Percentiles rank a stretch among this genome's conserved stretches.
Evolutionary conservation across 1,284 basidiomycete species (phyloP).

Genomic region (Amylostereum chailletii): DNA sequence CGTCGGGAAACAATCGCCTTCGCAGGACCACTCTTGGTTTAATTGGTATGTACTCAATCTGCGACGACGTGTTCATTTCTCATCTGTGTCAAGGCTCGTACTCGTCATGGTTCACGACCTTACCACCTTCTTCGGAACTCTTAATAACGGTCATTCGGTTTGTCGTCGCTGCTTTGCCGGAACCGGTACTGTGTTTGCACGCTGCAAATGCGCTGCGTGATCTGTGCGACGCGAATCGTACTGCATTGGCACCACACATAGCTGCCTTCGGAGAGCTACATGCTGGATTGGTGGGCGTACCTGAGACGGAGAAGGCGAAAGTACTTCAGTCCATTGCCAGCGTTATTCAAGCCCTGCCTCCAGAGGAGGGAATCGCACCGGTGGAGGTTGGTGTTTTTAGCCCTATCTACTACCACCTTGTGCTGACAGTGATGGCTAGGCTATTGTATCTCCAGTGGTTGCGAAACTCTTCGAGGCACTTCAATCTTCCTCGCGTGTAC

Average conservation of each 20-base stretch:
- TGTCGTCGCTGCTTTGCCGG: constrained; percentile 63
- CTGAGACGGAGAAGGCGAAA: constrained; percentile 84
- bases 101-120: constrained; percentile 75
- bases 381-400: constrained; percentile 46
- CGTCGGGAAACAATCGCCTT: constrained; percentile 54
- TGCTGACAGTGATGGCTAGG: constrained; percentile 27
- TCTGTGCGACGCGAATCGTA: constrained; percentile 80
- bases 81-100: constrained; percentile 51
- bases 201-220: constrained; percentile 79
- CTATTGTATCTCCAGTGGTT: constrained; percentile 70
- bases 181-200: constrained; percentile 54
- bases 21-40: constrained; percentile 65
- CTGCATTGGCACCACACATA: constrained; percentile 73
- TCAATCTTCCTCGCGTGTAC: constrained; percentile 40
- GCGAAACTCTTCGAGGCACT: constrained; percentile 59
- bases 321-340: constrained; percentile 85
- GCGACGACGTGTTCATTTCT: not conserved
- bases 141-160: constrained; percentile 60
- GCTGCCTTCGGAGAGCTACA: constrained; percentile 78
- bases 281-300: constrained; percentile 63
- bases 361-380: constrained; percentile 66
- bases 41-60: constrained; percentile 39
- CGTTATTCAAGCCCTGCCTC: constrained; percentile 80
- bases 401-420: not conserved
- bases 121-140: constrained; percentile 31